Base-by-base conservation (phyloP, 768 basidiomycete genomes). In the Termitomyces sp. region DNA sequence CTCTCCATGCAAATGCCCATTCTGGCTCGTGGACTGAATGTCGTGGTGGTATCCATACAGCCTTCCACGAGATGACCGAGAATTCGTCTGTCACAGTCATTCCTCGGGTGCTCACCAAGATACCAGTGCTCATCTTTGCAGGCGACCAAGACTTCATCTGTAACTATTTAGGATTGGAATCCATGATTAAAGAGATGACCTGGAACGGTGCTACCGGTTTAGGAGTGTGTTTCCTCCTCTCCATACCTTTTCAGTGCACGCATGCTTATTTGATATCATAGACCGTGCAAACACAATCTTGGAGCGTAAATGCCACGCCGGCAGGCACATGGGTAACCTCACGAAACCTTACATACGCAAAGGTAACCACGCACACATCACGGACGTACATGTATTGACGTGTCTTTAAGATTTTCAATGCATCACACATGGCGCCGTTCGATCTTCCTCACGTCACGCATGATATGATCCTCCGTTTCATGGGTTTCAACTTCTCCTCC, bases 401-500 rank as follows among this genome's bases (percentile, higher is more conserved):
- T 50, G 36, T 31, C 51, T 42, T 57, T 43, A 10, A 94, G 92
- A 82, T 97, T 26, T 90, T 88, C 71, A 91, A 94, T 58, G 92
- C 93, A 3, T 98, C 95, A 1, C 97, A 98, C 71, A 99, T 98
- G 97, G 96, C 84, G 8, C 87, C 90, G 13, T 89, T 77, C 70
- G 96, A 99, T 70, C 77, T 90, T 13, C 95, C 94, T 0, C 81
- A 91, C 52, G 84, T 88, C 20, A 79, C 95, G 4, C 94, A 98
- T 69, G 97, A 99, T 71, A 98, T 98, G 97, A 96, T 99, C 64
- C 83, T 97, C 41, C 91, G 97, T 14, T 99, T 99, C 76, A 92
- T 98, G 87, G 88, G 85, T 51, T 84, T 94, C 59, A 88, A 98
- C 74, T 91, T 96, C 64, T 81, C 87, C 26, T 79, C 84, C 2